A percentile compares a stretch with the other conserved stretches of the same genome.
Evolutionary conservation across 768 basidiomycete genomes (phyloP).

Genomic region (Goffeauzyma gilvescens): DNA sequence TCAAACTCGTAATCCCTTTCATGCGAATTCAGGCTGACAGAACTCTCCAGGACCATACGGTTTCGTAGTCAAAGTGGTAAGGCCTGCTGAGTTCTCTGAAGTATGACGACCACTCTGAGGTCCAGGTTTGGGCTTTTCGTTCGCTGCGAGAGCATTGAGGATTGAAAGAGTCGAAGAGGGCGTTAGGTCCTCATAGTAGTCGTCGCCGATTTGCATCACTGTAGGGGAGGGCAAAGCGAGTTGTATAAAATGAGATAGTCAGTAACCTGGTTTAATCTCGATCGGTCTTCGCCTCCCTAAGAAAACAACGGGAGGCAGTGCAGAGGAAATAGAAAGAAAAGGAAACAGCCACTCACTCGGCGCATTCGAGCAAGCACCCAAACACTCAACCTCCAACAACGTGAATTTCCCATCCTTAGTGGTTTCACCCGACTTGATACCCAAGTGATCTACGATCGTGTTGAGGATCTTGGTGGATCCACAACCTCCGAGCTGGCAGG

Average conservation of each 20-base stretch:
- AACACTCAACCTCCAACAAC: conserved; percentile 92
- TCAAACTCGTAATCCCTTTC: no score
- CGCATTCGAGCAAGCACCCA: conserved; percentile 90
- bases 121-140: conserved; percentile 76
- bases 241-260: no score
- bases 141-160: conserved; percentile 36
- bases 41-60: conserved; percentile 86
- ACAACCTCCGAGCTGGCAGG: conserved; percentile 63
- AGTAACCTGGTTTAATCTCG: no score
- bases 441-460: conserved; percentile 52
- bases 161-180: conserved; percentile 35
- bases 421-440: conserved; percentile 73
- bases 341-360: conserved; percentile 22
- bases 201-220: conserved; percentile 88
- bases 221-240: conserved; percentile 19
- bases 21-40: conserved; percentile 62
- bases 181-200: conserved; percentile 57
- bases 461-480: conserved; percentile 72
- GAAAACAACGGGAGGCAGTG: no score
- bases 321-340: background rate
- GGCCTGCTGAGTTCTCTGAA: conserved; percentile 79
- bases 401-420: conserved; percentile 93
- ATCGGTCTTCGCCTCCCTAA: no score
- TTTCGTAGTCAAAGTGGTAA: conserved; percentile 43
- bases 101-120: conserved; percentile 73